These are phyloP conservation scores for Cavenderia fasciculata DNA, from an alignment of 78 protist species.

Conservation along the genomic window DNA sequence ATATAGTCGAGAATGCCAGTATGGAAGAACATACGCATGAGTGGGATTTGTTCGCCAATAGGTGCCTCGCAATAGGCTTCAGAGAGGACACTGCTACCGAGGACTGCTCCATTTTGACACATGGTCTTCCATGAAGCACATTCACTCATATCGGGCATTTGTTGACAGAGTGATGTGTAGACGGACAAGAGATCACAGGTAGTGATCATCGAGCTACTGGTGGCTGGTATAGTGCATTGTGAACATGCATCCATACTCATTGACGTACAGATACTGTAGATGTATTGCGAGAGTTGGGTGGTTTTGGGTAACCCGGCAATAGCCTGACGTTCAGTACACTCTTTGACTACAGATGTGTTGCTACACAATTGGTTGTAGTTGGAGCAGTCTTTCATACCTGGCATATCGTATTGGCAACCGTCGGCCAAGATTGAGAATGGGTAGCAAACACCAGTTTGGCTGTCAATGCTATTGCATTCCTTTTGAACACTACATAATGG, in stretches of 20 bases:
- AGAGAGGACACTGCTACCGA: not conserved
- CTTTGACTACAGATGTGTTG: not conserved
- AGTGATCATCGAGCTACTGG: not conserved
- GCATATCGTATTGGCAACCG: slow-evolving; percentile 50
- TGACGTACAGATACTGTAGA: slow-evolving; percentile 24
- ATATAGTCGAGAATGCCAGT: slow-evolving; percentile 67
- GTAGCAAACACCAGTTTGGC: slow-evolving; percentile 8
- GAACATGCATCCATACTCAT: slow-evolving; percentile 62
- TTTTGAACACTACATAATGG: slow-evolving; percentile 17
- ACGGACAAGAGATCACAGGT: slow-evolving; percentile 13
- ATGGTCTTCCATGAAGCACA: slow-evolving; percentile 34
- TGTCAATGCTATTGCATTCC: not conserved
- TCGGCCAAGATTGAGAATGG: slow-evolving; percentile 49
- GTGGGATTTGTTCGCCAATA: not conserved
- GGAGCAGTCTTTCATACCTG: slow-evolving; percentile 41
- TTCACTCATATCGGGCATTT: slow-evolving; percentile 65
- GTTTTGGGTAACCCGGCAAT: not conserved
- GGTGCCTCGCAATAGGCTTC: not conserved
- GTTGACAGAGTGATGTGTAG: slow-evolving; percentile 50
- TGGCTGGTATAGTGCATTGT: not conserved
- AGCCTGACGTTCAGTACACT: not conserved
- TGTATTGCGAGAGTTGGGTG: not conserved
- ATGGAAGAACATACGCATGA: slow-evolving; percentile 80
- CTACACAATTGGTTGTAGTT: slow-evolving; percentile 14
- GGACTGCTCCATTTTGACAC: not conserved